Evolutionary conservation across 257 asterid genomes (phyloP).

Genomic region (Jacaranda copaia): DNA sequence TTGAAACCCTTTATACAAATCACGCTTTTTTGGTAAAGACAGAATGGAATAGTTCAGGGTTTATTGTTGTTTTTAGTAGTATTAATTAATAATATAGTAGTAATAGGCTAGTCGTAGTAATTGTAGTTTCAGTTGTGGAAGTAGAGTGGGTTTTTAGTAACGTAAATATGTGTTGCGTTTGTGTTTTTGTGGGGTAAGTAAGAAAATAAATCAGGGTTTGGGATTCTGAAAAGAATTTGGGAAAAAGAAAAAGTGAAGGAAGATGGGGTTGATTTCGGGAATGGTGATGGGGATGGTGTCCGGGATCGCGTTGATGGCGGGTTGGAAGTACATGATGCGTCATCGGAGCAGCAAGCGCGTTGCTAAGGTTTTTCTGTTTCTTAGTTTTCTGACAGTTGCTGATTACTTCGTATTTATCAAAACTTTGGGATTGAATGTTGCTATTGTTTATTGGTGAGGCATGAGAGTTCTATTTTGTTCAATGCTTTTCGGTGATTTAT

Average conservation of each 20-base stretch:
- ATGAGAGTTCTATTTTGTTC: too few relatives aligned
- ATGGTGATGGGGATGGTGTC: conserved; percentile 78
- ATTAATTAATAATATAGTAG: neutral
- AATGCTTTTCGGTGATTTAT: too few relatives aligned
- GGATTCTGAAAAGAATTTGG: conserved; percentile 12
- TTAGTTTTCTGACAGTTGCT: neutral
- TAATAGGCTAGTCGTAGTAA: conserved; percentile 8
- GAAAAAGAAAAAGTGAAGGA: conserved; percentile 10
- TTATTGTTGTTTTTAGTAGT: conserved; percentile 26
- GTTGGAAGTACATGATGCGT: conserved; percentile 84
- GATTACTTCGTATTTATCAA: conserved; percentile 9
- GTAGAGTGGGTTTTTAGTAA: conserved; percentile 32
- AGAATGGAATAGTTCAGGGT: conserved; percentile 22
- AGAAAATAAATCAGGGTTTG: conserved; percentile 11
- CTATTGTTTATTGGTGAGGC: neutral
- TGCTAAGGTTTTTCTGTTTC: conserved; percentile 69
- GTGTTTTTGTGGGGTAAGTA: neutral
- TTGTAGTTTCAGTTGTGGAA: conserved; percentile 25
- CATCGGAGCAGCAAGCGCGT: conserved; percentile 76
- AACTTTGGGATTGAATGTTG: conserved; percentile 6
- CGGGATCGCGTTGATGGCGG: conserved; percentile 92
- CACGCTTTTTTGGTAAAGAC: conserved; percentile 30
- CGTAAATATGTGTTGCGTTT: conserved; percentile 10
- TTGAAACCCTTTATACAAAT: conserved; percentile 25
- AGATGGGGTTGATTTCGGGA: conserved; percentile 93